A percentile compares a stretch with the other conserved stretches of the same genome.
Evolutionary conservation across 192 early-diverging fungal genomes (phyloP).

Genomic region (Spizellomyces sp.): DNA sequence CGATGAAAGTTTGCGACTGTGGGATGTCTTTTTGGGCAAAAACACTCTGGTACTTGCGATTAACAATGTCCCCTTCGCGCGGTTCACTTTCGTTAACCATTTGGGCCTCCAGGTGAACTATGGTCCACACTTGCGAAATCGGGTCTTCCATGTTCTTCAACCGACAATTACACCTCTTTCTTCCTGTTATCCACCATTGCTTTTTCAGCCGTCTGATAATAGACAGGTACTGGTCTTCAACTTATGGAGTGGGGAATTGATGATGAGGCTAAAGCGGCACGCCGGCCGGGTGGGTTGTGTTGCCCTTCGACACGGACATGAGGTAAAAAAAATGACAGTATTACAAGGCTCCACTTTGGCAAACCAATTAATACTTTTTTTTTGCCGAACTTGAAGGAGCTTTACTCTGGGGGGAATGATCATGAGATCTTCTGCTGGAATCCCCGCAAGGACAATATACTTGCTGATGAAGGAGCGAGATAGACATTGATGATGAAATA

Average conservation of each 20-base stretch:
- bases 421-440: conserved; percentile 33
- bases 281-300: conserved; percentile 63
- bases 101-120: conserved; percentile 29
- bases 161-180: conserved; percentile 29
- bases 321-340: no score
- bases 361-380: neutral
- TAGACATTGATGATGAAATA: no score
- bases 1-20: conserved; percentile 67
- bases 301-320: conserved; percentile 46
- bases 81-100: neutral
- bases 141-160: conserved; percentile 28
- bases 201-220: conserved; percentile 64
- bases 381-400: conserved; percentile 41
- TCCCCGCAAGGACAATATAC: neutral
- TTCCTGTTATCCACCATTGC: conserved; percentile 41
- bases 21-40: conserved; percentile 60
- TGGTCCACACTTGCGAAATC: conserved; percentile 39
- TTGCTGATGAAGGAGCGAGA: no score
- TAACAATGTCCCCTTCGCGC: neutral
- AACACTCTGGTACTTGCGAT: conserved; percentile 51
- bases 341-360: no score
- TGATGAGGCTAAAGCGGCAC: conserved; percentile 62
- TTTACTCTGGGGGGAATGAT: conserved; percentile 66
- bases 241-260: conserved; percentile 53
- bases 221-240: conserved; percentile 60